Percentiles rank a stretch among this genome's conserved stretches.
These are phyloP conservation scores for Pelargonium nanum DNA, from an alignment of 345 rosid species.

Conservation along the genomic window DNA sequence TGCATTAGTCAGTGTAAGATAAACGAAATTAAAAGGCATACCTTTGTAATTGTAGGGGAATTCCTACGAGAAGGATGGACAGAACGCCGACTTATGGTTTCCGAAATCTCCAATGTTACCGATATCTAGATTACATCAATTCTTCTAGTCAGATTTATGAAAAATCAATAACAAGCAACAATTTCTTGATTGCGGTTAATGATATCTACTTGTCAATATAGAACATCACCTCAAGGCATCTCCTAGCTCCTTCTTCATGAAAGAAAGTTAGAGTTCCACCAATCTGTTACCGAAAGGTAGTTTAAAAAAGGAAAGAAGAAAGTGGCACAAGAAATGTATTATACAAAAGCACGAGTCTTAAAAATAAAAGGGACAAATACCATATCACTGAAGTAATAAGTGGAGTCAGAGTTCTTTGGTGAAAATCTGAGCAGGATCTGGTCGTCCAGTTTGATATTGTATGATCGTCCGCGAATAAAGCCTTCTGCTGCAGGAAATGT, in stretches of 20 bases:
- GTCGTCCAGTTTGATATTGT: slow-evolving; percentile 91
- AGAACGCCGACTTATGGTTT: slow-evolving; percentile 52
- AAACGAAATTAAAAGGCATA: slow-evolving; percentile 11
- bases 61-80: slow-evolving; percentile 87
- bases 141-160: slow-evolving; percentile 12
- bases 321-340: not conserved
- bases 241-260: slow-evolving; percentile 76
- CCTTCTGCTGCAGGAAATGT: slow-evolving; percentile 80
- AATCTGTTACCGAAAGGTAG: slow-evolving; percentile 39
- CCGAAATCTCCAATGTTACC: slow-evolving; percentile 74
- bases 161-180: slow-evolving; percentile 1
- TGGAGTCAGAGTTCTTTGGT: slow-evolving; percentile 80
- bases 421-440: slow-evolving; percentile 83
- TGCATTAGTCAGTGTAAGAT: no score
- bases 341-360: slow-evolving; percentile 5
- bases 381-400: slow-evolving; percentile 89
- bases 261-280: slow-evolving; percentile 96
- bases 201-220: slow-evolving; percentile 1
- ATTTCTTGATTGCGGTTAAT: slow-evolving; percentile 3
- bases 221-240: slow-evolving; percentile 82
- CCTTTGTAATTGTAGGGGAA: slow-evolving; percentile 82
- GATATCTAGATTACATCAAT: slow-evolving; percentile 46
- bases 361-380: slow-evolving; percentile 24
- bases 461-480: slow-evolving; percentile 90
- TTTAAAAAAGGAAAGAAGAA: slow-evolving; percentile 9